These are phyloP conservation scores for Suillus variegatus DNA, from an alignment of 768 basidiomycete species.

Conservation along the genomic window DNA sequence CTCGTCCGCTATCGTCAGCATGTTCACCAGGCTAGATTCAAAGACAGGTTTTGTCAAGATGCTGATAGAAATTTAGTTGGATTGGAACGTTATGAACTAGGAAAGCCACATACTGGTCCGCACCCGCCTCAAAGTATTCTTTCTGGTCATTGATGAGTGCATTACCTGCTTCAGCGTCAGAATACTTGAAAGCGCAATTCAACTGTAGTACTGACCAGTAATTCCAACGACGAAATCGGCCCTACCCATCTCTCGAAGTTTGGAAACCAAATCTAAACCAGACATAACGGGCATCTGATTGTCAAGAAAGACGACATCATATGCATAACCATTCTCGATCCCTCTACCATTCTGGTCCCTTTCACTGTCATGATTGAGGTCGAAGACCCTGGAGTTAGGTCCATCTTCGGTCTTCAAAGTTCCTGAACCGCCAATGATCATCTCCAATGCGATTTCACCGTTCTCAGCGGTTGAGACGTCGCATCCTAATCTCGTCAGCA, in stretches of 20 bases:
- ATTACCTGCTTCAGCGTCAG: conserved; percentile 44
- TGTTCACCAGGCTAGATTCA: conserved; percentile 50
- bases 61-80: conserved; percentile 34
- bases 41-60: conserved; percentile 80
- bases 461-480: conserved; percentile 81
- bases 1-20: conserved; percentile 45
- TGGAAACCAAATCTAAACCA: conserved; percentile 67
- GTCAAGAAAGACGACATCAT: conserved; percentile 54
- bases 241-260: conserved; percentile 64
- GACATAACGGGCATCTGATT: conserved; percentile 88
- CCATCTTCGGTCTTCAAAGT: conserved; percentile 5
- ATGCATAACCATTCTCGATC: conserved; percentile 17
- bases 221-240: conserved; percentile 82
- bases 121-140: conserved; percentile 76
- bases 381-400: conserved; percentile 15
- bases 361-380: not conserved
- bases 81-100: not conserved
- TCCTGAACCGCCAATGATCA: conserved; percentile 51
- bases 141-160: conserved; percentile 63
- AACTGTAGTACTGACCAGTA: conserved; percentile 48
- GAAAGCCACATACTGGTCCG: conserved; percentile 57
- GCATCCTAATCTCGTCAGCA: conserved; percentile 79
- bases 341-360: not conserved
- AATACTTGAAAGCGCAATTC: not conserved
- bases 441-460: conserved; percentile 73